Evolutionary conservation across 1,284 basidiomycete genomes (phyloP).

Genomic region (Microbotryomycetes sp.): DNA sequence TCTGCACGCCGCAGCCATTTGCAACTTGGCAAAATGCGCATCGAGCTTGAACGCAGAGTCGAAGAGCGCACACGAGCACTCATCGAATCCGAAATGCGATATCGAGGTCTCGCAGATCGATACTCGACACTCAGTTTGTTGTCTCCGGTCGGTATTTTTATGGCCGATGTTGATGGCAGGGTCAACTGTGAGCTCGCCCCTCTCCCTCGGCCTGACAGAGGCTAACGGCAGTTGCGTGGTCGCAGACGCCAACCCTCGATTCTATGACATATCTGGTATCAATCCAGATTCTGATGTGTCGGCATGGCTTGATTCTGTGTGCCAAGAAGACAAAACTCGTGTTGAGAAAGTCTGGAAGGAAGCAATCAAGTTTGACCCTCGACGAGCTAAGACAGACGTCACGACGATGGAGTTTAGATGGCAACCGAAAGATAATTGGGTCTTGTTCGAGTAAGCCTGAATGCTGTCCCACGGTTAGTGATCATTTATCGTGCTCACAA

Average conservation of each 20-base stretch:
- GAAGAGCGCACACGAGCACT: conserved; percentile 9
- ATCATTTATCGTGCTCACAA: too few species aligned
- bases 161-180: conserved; percentile 1
- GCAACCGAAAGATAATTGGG: neutral
- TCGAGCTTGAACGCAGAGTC: conserved; percentile 4
- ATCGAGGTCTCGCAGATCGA: conserved; percentile 12
- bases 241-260: conserved; percentile 4
- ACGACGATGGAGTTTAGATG: conserved; percentile 9
- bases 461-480: too few species aligned
- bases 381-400: neutral
- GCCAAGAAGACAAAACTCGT: neutral
- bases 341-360: neutral
- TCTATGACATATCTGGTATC: conserved; percentile 2
- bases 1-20: neutral
- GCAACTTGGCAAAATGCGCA: conserved; percentile 8
- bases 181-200: conserved; percentile 2
- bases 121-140: conserved; percentile 2
- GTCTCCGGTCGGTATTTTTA: conserved; percentile 11
- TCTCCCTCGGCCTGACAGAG: too few species aligned
- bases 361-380: neutral
- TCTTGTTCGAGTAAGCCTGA: neutral
- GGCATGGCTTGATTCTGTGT: neutral
- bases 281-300: neutral
- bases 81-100: conserved; percentile 5
- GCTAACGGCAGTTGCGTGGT: too few species aligned